Conservation (phyloP, 2,329 filamentous ascomycete genomes). For the Acrocalymma vagum region DNA sequence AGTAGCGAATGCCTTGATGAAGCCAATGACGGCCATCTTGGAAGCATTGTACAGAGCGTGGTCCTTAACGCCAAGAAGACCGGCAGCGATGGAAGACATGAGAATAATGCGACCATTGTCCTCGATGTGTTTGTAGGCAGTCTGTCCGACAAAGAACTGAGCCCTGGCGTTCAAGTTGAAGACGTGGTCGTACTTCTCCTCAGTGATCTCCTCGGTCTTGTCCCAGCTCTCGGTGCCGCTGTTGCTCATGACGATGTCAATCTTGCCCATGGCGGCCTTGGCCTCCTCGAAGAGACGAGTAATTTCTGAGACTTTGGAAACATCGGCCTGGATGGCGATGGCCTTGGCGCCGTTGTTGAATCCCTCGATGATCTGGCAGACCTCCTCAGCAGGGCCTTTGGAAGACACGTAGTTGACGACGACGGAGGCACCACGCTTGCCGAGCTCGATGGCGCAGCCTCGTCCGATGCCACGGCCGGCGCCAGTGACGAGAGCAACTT, state of each 20-base stretch:
- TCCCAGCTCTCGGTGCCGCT: constrained; percentile 72
- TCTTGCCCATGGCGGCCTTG: constrained; percentile 53
- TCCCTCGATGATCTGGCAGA: constrained; percentile 55
- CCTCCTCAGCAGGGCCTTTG: constrained; percentile 58
- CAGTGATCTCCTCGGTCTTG: constrained; percentile 72
- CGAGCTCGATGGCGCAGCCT: constrained; percentile 73
- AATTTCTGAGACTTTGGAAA: constrained; percentile 64
- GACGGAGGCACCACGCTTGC: constrained; percentile 69
- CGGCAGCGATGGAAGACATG: constrained; percentile 75
- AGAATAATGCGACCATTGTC: constrained; percentile 77
- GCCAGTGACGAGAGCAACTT: constrained; percentile 69
- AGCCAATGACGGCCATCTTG: constrained; percentile 77
- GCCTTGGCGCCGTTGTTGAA: constrained; percentile 60
- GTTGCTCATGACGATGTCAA: constrained; percentile 62
- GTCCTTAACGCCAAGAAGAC: constrained; percentile 72
- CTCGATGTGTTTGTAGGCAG: constrained; percentile 75
- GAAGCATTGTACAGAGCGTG: constrained; percentile 76
- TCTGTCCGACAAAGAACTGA: constrained; percentile 81
- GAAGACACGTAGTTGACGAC: constrained; percentile 72
- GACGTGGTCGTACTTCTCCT: constrained; percentile 76
- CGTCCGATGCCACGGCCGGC: constrained; percentile 72
- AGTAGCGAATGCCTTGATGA: constrained; percentile 75
- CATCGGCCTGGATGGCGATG: constrained; percentile 68
- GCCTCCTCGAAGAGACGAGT: constrained; percentile 61
- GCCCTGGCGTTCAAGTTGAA: constrained; percentile 74